Evolutionary conservation across 179 eudicot species (phyloP).

Genomic region (Carnegiea gigantea): DNA sequence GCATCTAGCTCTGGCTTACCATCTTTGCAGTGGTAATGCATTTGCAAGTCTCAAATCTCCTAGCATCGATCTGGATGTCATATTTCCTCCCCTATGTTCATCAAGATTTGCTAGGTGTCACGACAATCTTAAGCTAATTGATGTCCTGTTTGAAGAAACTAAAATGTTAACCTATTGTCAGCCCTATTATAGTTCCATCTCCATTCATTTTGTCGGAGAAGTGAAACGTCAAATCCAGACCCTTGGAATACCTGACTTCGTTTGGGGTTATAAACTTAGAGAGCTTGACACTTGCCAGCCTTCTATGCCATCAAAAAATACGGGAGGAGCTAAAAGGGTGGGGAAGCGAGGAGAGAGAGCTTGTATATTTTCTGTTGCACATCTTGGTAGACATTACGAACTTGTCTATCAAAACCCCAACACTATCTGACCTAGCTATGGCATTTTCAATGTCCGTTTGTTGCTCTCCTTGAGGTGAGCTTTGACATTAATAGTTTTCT

Average conservation of each 20-base stretch:
- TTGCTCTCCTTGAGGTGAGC: too few relatives aligned
- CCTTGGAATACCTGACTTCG: not conserved
- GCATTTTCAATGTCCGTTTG: too few relatives aligned
- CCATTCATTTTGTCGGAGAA: not conserved
- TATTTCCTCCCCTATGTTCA: not conserved
- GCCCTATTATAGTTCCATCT: not conserved
- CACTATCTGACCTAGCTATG: too few relatives aligned
- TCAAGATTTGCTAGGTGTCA: not conserved
- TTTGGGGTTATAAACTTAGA: too few relatives aligned
- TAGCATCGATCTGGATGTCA: not conserved
- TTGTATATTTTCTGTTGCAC: too few relatives aligned
- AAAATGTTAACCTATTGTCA: not conserved
- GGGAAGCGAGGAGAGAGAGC: not conserved
- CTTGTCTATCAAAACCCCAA: too few relatives aligned
- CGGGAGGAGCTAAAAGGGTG: not conserved
- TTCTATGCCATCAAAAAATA: not conserved
- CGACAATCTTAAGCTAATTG: not conserved
- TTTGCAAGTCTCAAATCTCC: not conserved
- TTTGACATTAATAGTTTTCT: too few relatives aligned
- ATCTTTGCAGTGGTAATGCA: not conserved
- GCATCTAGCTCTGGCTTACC: constrained; percentile 17
- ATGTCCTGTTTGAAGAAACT: not conserved
- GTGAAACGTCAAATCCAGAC: not conserved
- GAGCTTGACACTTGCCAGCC: too few relatives aligned
- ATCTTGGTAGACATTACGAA: too few relatives aligned